Percentiles rank a stretch among this genome's conserved stretches.
phyloP scores from a whole-genome alignment of 306 rosid genomes.

The Vicia faba region DNA sequence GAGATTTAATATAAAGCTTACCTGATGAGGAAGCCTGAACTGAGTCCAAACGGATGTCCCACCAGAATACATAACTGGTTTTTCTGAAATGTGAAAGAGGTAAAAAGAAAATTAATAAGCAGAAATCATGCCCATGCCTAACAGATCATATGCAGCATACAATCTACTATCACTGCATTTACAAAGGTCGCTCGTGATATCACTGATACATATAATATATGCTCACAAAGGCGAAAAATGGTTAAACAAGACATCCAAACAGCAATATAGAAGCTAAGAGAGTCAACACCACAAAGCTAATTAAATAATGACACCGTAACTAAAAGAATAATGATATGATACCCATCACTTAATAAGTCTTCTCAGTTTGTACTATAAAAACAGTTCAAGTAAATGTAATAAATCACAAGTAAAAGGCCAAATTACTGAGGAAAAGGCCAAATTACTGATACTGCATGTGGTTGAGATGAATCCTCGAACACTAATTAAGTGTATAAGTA shows the following conservation, averaged over 20 bases:
- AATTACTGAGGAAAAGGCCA: neutral
- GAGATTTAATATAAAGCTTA: conserved; percentile 26
- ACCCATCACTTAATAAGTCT: conserved; percentile 10
- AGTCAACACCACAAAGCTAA: neutral
- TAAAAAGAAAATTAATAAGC: neutral
- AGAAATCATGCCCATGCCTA: neutral
- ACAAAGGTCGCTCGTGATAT: conserved; percentile 6
- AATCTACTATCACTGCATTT: neutral
- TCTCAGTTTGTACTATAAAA: conserved; percentile 22
- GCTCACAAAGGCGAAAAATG: conserved; percentile 26
- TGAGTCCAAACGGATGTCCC: conserved; percentile 63
- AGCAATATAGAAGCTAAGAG: conserved; percentile 24
- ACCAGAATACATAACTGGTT: conserved; percentile 64
- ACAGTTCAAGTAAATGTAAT: conserved; percentile 13
- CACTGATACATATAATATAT: neutral
- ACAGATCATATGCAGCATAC: conserved; percentile 1
- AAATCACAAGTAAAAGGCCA: conserved; percentile 1
- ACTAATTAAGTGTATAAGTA: conserved; percentile 8
- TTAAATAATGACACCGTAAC: neutral
- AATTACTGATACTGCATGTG: neutral
- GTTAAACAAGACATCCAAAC: conserved; percentile 14
- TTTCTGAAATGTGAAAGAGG: conserved; percentile 54
- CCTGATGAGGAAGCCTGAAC: conserved; percentile 71
- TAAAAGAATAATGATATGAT: conserved; percentile 25
- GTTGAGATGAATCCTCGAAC: conserved; percentile 1